Conservation (phyloP, 2,329 filamentous ascomycete genomes). For the Dothiorella sarmentorum region DNA sequence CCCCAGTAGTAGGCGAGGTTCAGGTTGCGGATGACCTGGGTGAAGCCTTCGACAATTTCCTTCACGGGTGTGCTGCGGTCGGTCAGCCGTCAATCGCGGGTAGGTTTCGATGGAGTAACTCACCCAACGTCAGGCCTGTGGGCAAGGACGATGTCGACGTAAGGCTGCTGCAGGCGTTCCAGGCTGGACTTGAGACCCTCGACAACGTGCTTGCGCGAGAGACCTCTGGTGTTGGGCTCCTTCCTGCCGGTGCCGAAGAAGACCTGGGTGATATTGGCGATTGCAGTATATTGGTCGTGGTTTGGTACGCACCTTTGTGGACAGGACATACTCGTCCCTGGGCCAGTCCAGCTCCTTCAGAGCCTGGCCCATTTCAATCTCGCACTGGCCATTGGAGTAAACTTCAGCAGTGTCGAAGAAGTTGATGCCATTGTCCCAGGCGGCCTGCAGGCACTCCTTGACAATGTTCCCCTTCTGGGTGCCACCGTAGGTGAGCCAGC, state of each 20-base stretch:
- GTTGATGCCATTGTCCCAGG: constrained; percentile 50
- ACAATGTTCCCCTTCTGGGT: constrained; percentile 50
- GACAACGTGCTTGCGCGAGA: constrained; percentile 45
- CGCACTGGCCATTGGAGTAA: constrained; percentile 59
- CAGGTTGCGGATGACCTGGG: constrained; percentile 51
- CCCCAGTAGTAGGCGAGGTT: constrained; percentile 64
- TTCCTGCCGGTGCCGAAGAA: constrained; percentile 57
- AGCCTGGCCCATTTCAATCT: constrained; percentile 55
- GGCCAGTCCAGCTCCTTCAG: constrained; percentile 49
- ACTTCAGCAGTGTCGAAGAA: constrained; percentile 51
- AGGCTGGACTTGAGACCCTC: constrained; percentile 58
- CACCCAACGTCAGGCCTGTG: constrained; percentile 56
- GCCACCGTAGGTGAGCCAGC: constrained; percentile 47
- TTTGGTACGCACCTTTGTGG: constrained; percentile 25
- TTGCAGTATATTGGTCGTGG: too few species aligned
- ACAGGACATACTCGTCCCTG: constrained; percentile 45
- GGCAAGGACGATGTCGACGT: constrained; percentile 63
- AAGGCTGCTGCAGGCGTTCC: constrained; percentile 60
- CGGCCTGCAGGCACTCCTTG: constrained; percentile 50
- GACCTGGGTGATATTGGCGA: constrained; percentile 40
- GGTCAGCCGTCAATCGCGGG: neutral
- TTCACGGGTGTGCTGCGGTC: constrained; percentile 53
- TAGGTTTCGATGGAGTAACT: constrained; percentile 3
- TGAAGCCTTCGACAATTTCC: constrained; percentile 58
- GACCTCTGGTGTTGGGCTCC: constrained; percentile 53